Evolutionary conservation across 1,284 basidiomycete species (phyloP), one percentile per base, ranked within the genome.

Genomic region (Rhodotorula mucilaginosa): DNA sequence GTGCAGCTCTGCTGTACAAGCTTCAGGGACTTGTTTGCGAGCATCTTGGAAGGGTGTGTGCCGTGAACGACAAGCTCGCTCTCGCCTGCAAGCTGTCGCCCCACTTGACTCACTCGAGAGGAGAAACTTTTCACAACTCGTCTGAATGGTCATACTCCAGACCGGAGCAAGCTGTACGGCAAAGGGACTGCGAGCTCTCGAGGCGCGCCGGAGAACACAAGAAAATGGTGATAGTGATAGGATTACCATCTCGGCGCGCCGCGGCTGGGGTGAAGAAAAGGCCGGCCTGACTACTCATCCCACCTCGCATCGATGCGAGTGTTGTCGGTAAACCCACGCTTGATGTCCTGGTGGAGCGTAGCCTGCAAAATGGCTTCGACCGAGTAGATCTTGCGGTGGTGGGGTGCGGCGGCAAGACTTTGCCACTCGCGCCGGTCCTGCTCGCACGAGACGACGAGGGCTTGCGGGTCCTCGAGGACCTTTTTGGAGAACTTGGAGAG

Each of bases 341-440:
- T 23, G 18, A 70, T 31, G 13, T 67, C 49, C 62, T 74, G 73
- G 44, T 67, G 63, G 44, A 74, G 54, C 8, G 67, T 69, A 0
- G 66, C 58, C 3, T 61, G 21, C 16, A 76, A 71, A 8, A 74
- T 65, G 19, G 75, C 75, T 59, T 76, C 75, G 58, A 69, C 70
- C 13, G 65, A 49, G 56, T 69, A 76, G 63, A 76, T 67, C 26
- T 44, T 21, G 39, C 51, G 39, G 10, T 51, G 49, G 47, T 49
- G 15, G 26, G 68, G 60, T 39, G 66, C 51, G 1, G 64, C 26
- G 0, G 71, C 70, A n/a, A 72, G 61, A 19, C 57, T 61, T 15
- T 76, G 73, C 75, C 75, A 76, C 23, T 72, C 56, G 16, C 52
- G 48, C 16, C 72, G 70, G 54, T 76, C 75, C 10, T 18, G 15